A percentile compares a stretch with the other conserved stretches of the same genome.
Evolutionary conservation across 1,139 yeast species (phyloP).

Genomic region (Pneumocystis sp.): DNA sequence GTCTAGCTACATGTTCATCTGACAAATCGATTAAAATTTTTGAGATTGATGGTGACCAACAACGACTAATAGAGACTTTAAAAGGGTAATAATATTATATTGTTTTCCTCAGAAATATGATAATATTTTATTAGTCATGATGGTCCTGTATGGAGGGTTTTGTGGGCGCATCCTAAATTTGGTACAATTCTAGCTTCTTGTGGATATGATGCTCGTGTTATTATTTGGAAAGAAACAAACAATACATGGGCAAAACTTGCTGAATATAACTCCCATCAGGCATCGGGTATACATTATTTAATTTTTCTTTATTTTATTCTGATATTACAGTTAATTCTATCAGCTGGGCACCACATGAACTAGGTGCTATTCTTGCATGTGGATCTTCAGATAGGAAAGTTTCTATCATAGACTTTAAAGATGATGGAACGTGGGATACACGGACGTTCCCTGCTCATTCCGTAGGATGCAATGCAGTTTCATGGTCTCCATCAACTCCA

Average conservation of each 20-base stretch:
- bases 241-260: slow-evolving; percentile 71
- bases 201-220: slow-evolving; percentile 85
- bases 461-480: slow-evolving; percentile 83
- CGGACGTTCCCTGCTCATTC: slow-evolving; percentile 67
- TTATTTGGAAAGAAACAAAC: slow-evolving; percentile 91
- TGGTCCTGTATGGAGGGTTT: slow-evolving; percentile 98
- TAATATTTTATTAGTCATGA: slow-evolving; percentile 39
- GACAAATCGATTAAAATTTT: slow-evolving; percentile 88
- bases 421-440: slow-evolving; percentile 67
- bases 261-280: slow-evolving; percentile 77
- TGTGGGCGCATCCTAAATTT: slow-evolving; percentile 98
- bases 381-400: slow-evolving; percentile 89
- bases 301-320: not conserved
- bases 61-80: slow-evolving; percentile 65
- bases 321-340: slow-evolving; percentile 54
- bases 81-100: slow-evolving; percentile 28
- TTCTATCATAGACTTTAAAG: slow-evolving; percentile 80
- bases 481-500: slow-evolving; percentile 75
- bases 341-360: slow-evolving; percentile 95
- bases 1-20: slow-evolving; percentile 88
- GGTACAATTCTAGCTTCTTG: slow-evolving; percentile 91
- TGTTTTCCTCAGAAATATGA: slow-evolving; percentile 13
- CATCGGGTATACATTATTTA: slow-evolving; percentile 31
- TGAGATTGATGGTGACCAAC: slow-evolving; percentile 75
- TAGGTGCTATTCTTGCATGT: slow-evolving; percentile 64